A percentile compares a stretch with the other conserved stretches of the same genome.
phyloP scores from a whole-genome alignment of 2,329 filamentous ascomycete species.

The Bipolaris victoriae region DNA sequence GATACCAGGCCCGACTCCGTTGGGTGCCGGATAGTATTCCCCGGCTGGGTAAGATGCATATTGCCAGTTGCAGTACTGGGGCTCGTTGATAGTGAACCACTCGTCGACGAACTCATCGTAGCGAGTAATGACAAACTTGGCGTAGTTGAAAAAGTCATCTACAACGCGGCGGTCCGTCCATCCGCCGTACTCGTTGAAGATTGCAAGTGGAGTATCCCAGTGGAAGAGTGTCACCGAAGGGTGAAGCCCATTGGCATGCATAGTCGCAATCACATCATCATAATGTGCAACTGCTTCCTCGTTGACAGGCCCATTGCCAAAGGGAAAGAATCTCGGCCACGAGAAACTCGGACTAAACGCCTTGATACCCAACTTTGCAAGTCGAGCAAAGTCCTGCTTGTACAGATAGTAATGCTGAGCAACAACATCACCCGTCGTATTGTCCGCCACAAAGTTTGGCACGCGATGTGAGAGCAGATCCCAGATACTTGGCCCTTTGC shows the following conservation, averaged over 20 bases:
- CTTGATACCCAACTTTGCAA: constrained; percentile 40
- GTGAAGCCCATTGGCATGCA: constrained; percentile 46
- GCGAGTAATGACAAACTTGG: constrained; percentile 51
- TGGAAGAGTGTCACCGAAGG: constrained; percentile 51
- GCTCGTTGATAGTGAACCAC: constrained; percentile 53
- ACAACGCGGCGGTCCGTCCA: constrained; percentile 50
- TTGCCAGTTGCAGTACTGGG: constrained; percentile 58
- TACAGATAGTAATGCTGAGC: constrained; percentile 53
- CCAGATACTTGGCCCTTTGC: constrained; percentile 54
- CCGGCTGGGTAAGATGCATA: constrained; percentile 54
- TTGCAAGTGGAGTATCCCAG: constrained; percentile 52
- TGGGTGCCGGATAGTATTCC: constrained; percentile 55
- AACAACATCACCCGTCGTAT: constrained; percentile 51
- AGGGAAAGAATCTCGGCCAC: constrained; percentile 51
- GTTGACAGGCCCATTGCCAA: constrained; percentile 48
- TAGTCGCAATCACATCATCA: constrained; percentile 48
- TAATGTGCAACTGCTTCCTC: constrained; percentile 47
- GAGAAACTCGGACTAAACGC: constrained; percentile 47
- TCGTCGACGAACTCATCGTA: constrained; percentile 51
- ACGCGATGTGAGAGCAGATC: constrained; percentile 52
- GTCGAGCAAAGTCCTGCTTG: constrained; percentile 52
- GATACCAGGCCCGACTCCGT: constrained; percentile 50
- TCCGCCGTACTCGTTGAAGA: constrained; percentile 52
- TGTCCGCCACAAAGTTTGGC: constrained; percentile 50
- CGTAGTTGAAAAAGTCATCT: constrained; percentile 53